Evolutionary conservation across 192 early-diverging fungal genomes (phyloP).

Genomic region (Coemansia sp.): DNA sequence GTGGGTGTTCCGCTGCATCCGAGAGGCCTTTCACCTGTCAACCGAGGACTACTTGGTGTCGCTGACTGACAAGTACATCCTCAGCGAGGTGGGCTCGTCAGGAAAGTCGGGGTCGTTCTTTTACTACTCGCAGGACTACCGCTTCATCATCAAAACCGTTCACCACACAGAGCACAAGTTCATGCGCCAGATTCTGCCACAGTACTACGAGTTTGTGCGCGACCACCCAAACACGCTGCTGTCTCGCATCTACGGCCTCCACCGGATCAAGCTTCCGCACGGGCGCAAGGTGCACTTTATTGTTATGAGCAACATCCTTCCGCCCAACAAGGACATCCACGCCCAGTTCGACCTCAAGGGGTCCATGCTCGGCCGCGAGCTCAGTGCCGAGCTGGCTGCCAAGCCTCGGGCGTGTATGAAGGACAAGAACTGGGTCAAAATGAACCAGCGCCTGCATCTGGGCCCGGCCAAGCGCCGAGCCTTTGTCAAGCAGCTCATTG

Average conservation of each 20-base stretch:
- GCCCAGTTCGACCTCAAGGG: slow-evolving; percentile 97
- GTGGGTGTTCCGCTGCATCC: slow-evolving; percentile 92
- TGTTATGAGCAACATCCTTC: slow-evolving; percentile 99
- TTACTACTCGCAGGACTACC: slow-evolving; percentile 97
- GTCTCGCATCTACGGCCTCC: slow-evolving; percentile 93
- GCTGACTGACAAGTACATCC: slow-evolving; percentile 94
- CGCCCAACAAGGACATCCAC: slow-evolving; percentile 96
- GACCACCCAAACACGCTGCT: slow-evolving; percentile 91
- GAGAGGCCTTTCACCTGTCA: slow-evolving; percentile 88
- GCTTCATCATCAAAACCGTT: slow-evolving; percentile 99
- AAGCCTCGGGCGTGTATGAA: slow-evolving; percentile 94
- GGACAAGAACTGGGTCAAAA: slow-evolving; percentile 93
- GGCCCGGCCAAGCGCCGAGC: slow-evolving; percentile 80
- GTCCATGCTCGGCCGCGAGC: slow-evolving; percentile 84
- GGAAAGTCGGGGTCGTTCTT: slow-evolving; percentile 98
- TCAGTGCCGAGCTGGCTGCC: slow-evolving; percentile 71
- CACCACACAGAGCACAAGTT: slow-evolving; percentile 95
- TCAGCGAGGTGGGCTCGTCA: slow-evolving; percentile 92
- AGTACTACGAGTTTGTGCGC: slow-evolving; percentile 92
- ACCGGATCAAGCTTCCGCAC: slow-evolving; percentile 94
- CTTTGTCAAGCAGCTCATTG: slow-evolving; percentile 85
- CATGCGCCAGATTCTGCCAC: slow-evolving; percentile 80
- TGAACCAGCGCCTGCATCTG: slow-evolving; percentile 74
- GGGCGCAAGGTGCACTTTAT: slow-evolving; percentile 97
- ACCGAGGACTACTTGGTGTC: slow-evolving; percentile 93